Percentiles rank a stretch among this genome's conserved stretches.
Evolutionary conservation across 1,284 basidiomycete species (phyloP).

Genomic region (Pseudozyma hubeiensis): DNA sequence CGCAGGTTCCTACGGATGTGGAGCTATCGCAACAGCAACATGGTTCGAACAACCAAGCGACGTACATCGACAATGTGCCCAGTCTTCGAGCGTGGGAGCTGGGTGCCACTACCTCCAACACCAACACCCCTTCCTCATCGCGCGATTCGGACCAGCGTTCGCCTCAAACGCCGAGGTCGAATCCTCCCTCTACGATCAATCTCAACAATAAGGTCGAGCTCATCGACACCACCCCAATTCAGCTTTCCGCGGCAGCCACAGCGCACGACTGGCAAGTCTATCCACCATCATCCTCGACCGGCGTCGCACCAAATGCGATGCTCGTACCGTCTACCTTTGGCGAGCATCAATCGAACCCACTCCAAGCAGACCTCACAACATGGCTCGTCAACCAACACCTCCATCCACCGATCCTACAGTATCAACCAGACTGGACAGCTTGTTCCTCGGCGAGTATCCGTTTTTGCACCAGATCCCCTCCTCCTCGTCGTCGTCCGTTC

Average conservation of each 20-base stretch:
- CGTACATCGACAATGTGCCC: not conserved
- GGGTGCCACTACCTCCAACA: not conserved
- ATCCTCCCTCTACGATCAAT: not conserved
- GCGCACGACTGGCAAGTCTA: not conserved
- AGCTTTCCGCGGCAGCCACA: not conserved
- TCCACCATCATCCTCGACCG: not conserved
- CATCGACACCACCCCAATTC: not conserved
- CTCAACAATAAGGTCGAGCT: not conserved
- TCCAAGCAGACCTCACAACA: not conserved
- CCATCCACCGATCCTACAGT: not conserved
- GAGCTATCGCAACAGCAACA: not conserved
- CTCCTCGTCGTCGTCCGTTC: not conserved
- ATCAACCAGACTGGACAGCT: not conserved
- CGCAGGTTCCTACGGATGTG: not conserved
- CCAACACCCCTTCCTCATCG: slow-evolving; percentile 9
- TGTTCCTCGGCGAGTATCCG: slow-evolving; percentile 44
- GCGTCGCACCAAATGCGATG: not conserved
- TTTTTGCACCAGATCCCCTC: slow-evolving; percentile 8
- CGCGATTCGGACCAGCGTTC: slow-evolving; percentile 16
- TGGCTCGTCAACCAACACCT: slow-evolving; percentile 3
- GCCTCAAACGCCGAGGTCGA: slow-evolving; percentile 17
- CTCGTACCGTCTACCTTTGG: not conserved
- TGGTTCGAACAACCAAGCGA: not conserved
- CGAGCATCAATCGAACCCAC: not conserved
- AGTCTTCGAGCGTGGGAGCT: not conserved